Conservation (phyloP, 345 rosid species). For the Boechera stricta region DNA sequence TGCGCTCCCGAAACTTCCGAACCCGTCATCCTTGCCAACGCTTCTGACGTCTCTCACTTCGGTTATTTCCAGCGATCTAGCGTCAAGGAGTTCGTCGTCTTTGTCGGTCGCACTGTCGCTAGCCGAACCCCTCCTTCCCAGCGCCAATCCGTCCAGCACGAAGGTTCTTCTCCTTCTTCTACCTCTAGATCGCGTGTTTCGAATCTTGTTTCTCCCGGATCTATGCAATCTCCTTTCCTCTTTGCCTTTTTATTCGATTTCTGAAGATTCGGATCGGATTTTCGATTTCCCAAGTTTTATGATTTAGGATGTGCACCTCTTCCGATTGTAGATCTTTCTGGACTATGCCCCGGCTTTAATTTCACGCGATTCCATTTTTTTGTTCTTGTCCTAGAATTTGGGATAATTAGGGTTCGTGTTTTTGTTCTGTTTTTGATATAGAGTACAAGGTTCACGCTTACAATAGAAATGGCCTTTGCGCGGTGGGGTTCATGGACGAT, state of each 20-base stretch:
- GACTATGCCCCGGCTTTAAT: constrained; percentile 3
- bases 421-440: constrained; percentile 19
- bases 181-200: not conserved
- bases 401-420: constrained; percentile 33
- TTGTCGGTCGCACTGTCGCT: constrained; percentile 92
- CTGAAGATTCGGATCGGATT: constrained; percentile 21
- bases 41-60: constrained; percentile 82
- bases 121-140: constrained; percentile 82
- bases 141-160: constrained; percentile 93
- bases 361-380: constrained; percentile 17
- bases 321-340: constrained; percentile 12
- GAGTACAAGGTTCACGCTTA: constrained; percentile 96
- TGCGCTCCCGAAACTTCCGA: constrained; percentile 63
- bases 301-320: not conserved
- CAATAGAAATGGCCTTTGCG: constrained; percentile 88
- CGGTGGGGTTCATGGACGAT: constrained; percentile 93
- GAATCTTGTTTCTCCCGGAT: not conserved
- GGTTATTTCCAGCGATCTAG: constrained; percentile 89
- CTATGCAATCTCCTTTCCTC: not conserved
- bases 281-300: not conserved
- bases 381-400: constrained; percentile 23
- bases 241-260: constrained; percentile 16
- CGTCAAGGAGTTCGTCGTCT: constrained; percentile 84
- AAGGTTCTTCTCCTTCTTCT: constrained; percentile 54
- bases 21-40: constrained; percentile 65